phyloP scores from a whole-genome alignment of 768 basidiomycete genomes.

The Calocybe cyanea region DNA sequence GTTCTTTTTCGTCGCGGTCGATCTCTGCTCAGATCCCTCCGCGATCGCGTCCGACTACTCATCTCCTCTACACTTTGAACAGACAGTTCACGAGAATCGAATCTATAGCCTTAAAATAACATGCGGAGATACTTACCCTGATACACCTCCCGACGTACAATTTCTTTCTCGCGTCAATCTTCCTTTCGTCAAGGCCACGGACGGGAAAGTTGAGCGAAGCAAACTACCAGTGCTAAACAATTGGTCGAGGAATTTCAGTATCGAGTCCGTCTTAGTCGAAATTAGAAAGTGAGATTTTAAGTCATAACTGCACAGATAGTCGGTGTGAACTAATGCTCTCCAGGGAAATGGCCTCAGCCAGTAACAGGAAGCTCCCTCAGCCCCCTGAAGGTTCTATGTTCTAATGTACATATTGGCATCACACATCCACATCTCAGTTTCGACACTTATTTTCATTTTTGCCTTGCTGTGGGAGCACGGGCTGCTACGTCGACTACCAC shows the following conservation, averaged over 20 bases:
- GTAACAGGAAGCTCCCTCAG: slow-evolving; percentile 92
- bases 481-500: too few relatives aligned
- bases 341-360: slow-evolving; percentile 93
- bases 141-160: slow-evolving; percentile 72
- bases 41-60: slow-evolving; percentile 7
- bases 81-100: slow-evolving; percentile 98
- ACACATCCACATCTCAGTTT: too few relatives aligned
- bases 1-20: slow-evolving; percentile 23
- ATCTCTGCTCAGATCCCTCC: slow-evolving; percentile 1
- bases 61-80: slow-evolving; percentile 12
- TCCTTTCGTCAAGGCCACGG: slow-evolving; percentile 75
- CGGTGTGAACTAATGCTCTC: slow-evolving; percentile 1
- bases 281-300: slow-evolving; percentile 70
- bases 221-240: slow-evolving; percentile 69
- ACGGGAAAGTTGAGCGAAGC: slow-evolving; percentile 74
- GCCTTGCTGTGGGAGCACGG: too few relatives aligned
- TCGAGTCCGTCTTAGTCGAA: slow-evolving; percentile 91
- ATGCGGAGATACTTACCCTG: slow-evolving; percentile 77
- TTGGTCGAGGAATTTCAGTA: slow-evolving; percentile 75
- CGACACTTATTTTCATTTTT: too few relatives aligned
- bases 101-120: slow-evolving; percentile 94
- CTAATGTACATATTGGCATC: too few relatives aligned
- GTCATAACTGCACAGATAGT: neutral
- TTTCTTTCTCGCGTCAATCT: slow-evolving; percentile 91
- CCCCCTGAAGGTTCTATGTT: slow-evolving; percentile 85